These are phyloP conservation scores for Rhodomyrtus psidioides DNA, from an alignment of 441 rosid species.

Conservation along the genomic window DNA sequence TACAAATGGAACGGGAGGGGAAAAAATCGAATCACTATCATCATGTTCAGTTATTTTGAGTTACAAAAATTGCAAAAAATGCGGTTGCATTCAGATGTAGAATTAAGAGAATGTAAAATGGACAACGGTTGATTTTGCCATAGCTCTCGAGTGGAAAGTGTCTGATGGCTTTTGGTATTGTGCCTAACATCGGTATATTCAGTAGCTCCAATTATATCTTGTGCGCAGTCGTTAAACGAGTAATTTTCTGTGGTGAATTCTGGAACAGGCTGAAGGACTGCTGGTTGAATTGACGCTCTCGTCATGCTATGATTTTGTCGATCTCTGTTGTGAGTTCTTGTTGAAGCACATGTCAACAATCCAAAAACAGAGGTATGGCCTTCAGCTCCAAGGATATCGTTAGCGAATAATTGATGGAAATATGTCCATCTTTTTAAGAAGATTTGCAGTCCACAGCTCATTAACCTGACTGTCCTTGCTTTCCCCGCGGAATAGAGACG, in stretches of 20 bases:
- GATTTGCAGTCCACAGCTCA: background rate
- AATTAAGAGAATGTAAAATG: background rate
- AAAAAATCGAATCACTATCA: background rate
- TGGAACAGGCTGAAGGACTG: conserved; percentile 79
- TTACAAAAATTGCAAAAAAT: background rate
- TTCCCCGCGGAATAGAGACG: background rate
- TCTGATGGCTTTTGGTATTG: background rate
- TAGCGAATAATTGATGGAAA: too few species aligned
- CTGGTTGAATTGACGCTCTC: conserved; percentile 54
- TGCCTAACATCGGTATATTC: background rate
- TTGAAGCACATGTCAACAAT: conserved; percentile 53
- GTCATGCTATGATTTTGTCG: conserved; percentile 71
- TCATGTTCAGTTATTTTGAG: background rate
- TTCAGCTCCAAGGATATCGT: background rate
- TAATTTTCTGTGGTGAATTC: background rate
- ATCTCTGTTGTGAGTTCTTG: conserved; percentile 51
- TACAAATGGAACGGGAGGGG: background rate
- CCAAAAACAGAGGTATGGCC: conserved; percentile 60
- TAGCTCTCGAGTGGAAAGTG: background rate
- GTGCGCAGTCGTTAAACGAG: background rate
- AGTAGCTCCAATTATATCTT: background rate
- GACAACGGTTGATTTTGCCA: background rate
- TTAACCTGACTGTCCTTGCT: background rate
- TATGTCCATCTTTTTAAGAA: background rate
- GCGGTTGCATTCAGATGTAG: background rate